Evolutionary conservation across 2,329 filamentous ascomycete genomes (phyloP).

Genomic region (Fusarium annulatum): DNA sequence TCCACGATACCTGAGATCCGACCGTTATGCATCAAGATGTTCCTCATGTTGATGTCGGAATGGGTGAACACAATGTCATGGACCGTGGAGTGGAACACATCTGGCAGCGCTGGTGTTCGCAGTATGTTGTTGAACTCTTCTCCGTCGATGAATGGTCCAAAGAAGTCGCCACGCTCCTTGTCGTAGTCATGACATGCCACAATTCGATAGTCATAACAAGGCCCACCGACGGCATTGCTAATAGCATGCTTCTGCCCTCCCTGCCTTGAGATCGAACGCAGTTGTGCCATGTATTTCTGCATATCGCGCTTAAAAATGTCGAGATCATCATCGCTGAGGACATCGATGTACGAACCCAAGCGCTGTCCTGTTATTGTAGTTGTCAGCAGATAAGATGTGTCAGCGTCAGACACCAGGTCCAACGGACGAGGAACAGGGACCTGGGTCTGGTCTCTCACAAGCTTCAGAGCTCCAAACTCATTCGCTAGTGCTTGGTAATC

Average conservation of each 20-base stretch:
- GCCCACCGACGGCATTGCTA: neutral
- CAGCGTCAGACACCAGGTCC: neutral
- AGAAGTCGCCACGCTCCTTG: neutral
- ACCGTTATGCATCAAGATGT: slow-evolving; percentile 44
- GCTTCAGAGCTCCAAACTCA: neutral
- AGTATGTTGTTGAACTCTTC: slow-evolving; percentile 25
- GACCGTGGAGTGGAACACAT: neutral
- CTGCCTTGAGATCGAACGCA: neutral
- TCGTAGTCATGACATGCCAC: neutral
- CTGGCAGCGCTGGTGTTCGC: neutral
- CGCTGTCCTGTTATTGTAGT: neutral
- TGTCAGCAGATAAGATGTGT: neutral
- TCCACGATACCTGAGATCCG: slow-evolving; percentile 44
- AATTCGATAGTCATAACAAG: neutral
- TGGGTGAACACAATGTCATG: slow-evolving; percentile 57
- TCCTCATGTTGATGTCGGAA: slow-evolving; percentile 46
- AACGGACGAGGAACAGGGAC: neutral
- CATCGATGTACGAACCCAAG: neutral
- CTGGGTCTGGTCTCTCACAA: neutral
- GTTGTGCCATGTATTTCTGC: neutral
- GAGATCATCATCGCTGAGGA: neutral
- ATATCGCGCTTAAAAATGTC: neutral
- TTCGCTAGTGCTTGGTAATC: neutral
- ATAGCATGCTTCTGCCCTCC: neutral
- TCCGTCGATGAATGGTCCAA: slow-evolving; percentile 16